A percentile compares a stretch with the other conserved stretches of the same genome.
phyloP scores from a whole-genome alignment of 1,284 basidiomycete genomes.

The Taiwanofungus camphoratus region DNA sequence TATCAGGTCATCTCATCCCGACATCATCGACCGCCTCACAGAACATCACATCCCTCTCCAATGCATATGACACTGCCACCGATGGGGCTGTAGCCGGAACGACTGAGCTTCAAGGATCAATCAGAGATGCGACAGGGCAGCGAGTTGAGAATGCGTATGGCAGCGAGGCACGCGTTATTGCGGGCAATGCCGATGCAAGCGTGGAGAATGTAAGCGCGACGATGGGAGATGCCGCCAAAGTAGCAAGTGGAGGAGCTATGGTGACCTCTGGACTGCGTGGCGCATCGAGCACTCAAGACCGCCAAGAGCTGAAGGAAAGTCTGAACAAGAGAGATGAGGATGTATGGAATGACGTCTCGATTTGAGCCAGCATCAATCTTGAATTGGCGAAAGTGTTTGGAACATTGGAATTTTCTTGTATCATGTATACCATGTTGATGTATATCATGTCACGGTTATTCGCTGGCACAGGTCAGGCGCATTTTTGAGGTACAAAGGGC shows the following conservation, averaged over 20 bases:
- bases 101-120: conserved; percentile 14
- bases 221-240: conserved; percentile 17
- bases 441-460: no score
- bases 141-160: conserved; percentile 21
- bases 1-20: conserved; percentile 18
- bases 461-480: no score
- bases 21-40: conserved; percentile 14
- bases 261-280: conserved; percentile 17
- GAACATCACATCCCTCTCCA: conserved; percentile 9
- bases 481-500: no score
- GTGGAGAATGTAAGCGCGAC: conserved; percentile 18
- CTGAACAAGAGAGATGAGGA: conserved; percentile 8
- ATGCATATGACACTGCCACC: conserved; percentile 12
- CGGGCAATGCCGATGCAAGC: conserved; percentile 15
- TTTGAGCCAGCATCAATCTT: no score
- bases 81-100: conserved; percentile 12
- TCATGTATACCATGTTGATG: no score
- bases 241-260: conserved; percentile 16
- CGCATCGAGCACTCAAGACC: conserved; percentile 14
- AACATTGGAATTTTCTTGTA: no score
- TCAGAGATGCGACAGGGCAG: conserved; percentile 13
- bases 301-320: conserved; percentile 11
- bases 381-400: no score
- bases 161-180: conserved; percentile 17
- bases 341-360: conserved; percentile 16